phyloP scores from a whole-genome alignment of 345 rosid genomes.

The Euphorbia pulcherrima region DNA sequence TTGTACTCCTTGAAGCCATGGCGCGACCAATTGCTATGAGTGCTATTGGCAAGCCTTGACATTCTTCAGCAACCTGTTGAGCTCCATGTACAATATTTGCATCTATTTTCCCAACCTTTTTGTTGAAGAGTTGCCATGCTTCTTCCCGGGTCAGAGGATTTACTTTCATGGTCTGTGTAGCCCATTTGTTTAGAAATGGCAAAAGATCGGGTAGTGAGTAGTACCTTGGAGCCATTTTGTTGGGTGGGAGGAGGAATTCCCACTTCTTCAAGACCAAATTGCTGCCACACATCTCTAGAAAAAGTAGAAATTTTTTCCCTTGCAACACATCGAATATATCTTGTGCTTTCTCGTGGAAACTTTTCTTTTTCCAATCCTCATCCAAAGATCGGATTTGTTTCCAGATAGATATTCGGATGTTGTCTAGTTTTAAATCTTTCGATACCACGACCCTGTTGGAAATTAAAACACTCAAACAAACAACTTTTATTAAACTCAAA shows the following conservation, averaged over 20 bases:
- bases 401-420: slow-evolving; percentile 33
- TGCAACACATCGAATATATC: background rate
- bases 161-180: background rate
- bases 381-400: slow-evolving; percentile 33
- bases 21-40: slow-evolving; percentile 16
- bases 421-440: slow-evolving; percentile 20
- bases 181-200: background rate
- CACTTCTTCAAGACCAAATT: background rate
- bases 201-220: background rate
- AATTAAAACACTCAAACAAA: too few species aligned
- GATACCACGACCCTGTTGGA: slow-evolving; percentile 1
- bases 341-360: background rate
- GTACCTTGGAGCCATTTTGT: background rate
- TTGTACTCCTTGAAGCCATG: slow-evolving; percentile 7
- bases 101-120: background rate
- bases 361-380: slow-evolving; percentile 26
- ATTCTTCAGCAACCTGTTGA: background rate
- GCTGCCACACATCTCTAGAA: slow-evolving; percentile 9
- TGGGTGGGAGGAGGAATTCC: background rate
- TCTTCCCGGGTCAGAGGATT: background rate
- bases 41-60: slow-evolving; percentile 17
- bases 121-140: background rate
- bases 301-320: slow-evolving; percentile 4
- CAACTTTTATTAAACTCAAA: too few species aligned
- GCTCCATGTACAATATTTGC: background rate